A percentile compares a stretch with the other conserved stretches of the same genome.
These are phyloP conservation scores for Boletus coccyginus DNA, from an alignment of 768 basidiomycete species.

Conservation along the genomic window DNA sequence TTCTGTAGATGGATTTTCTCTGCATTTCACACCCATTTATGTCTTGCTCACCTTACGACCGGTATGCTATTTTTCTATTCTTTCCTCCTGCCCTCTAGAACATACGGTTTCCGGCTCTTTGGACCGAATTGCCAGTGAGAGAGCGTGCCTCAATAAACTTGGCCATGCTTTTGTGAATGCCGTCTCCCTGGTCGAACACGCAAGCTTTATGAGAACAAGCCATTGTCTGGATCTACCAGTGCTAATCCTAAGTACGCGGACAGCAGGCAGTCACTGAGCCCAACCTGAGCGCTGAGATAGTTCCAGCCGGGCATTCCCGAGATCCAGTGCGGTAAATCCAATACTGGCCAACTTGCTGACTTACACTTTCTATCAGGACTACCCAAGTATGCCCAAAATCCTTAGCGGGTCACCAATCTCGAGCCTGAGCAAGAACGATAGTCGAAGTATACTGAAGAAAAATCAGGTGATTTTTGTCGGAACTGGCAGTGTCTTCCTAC, in stretches of 20 bases:
- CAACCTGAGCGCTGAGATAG: too few relatives aligned
- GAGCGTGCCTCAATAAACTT: not conserved
- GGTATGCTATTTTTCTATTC: conserved; percentile 43
- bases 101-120: conserved; percentile 36
- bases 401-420: conserved; percentile 8
- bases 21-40: conserved; percentile 65
- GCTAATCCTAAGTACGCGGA: too few relatives aligned
- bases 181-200: too few relatives aligned
- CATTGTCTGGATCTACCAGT: not conserved
- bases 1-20: conserved; percentile 34
- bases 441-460: conserved; percentile 16
- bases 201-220: not conserved
- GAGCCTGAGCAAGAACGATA: not conserved
- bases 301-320: not conserved
- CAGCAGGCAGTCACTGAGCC: too few relatives aligned
- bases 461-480: conserved; percentile 20
- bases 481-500: not conserved
- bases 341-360: not conserved
- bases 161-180: not conserved
- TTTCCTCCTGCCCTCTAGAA: conserved; percentile 30
- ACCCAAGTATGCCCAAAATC: conserved; percentile 40
- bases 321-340: not conserved
- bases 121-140: not conserved
- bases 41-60: conserved; percentile 65
- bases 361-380: not conserved